Percentiles rank a stretch among this genome's conserved stretches.
phyloP scores from a whole-genome alignment of 345 rosid species.

The Eucalyptus rudis region DNA sequence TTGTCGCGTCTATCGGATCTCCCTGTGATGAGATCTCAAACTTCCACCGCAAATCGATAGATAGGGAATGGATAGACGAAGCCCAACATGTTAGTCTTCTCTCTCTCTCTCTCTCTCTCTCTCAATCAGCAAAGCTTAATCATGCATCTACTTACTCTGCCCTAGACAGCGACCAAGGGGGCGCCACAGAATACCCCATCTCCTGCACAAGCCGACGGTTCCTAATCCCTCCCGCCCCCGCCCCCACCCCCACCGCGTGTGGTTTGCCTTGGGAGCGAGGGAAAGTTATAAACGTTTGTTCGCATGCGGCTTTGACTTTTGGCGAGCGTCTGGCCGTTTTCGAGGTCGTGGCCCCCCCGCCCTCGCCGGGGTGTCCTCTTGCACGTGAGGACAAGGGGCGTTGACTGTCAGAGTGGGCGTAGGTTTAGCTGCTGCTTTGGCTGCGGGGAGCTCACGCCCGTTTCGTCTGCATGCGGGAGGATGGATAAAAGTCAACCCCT shows the following conservation, averaged over 20 bases:
- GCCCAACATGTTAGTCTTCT: background rate
- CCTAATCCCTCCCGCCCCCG: background rate
- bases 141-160: background rate
- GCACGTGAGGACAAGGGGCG: conserved; percentile 1
- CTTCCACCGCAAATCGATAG: background rate
- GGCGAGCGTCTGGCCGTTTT: background rate
- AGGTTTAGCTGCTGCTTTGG: conserved; percentile 12
- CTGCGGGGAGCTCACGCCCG: background rate
- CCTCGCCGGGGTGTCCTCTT: too few relatives aligned
- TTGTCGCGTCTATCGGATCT: background rate
- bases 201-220: background rate
- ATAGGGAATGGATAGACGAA: background rate
- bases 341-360: background rate
- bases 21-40: background rate
- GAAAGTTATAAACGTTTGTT: background rate
- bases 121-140: background rate
- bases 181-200: background rate
- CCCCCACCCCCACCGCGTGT: background rate
- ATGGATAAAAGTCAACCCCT: conserved; percentile 31
- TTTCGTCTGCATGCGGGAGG: background rate
- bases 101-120: background rate
- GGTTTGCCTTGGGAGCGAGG: conserved; percentile 7
- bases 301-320: conserved; percentile 55
- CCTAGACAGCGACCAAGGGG: background rate
- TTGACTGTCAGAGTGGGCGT: conserved; percentile 63